These are phyloP conservation scores for Drechslera avenae DNA, from an alignment of 2,329 filamentous ascomycete genomes.

Conservation along the genomic window DNA sequence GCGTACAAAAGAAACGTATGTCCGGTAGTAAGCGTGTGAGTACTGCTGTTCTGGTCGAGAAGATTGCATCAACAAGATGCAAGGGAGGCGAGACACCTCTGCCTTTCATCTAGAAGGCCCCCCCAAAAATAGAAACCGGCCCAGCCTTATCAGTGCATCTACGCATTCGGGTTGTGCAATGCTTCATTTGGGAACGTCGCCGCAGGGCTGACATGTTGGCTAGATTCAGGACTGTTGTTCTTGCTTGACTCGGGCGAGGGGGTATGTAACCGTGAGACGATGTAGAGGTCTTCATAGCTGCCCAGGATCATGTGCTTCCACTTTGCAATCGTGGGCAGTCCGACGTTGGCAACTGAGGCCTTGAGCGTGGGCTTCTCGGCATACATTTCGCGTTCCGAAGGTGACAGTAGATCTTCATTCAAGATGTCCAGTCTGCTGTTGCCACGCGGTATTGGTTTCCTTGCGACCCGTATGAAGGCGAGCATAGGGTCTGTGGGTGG, in stretches of 20 bases:
- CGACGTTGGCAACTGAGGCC: slow-evolving; percentile 54
- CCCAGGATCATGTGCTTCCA: slow-evolving; percentile 54
- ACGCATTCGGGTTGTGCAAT: slow-evolving; percentile 24
- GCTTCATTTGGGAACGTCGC: slow-evolving; percentile 41
- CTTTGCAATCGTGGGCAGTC: slow-evolving; percentile 52
- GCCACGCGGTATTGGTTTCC: slow-evolving; percentile 53
- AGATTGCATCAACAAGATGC: background rate
- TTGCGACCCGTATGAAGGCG: slow-evolving; percentile 52
- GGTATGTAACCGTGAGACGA: slow-evolving; percentile 51
- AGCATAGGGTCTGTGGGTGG: slow-evolving; percentile 47
- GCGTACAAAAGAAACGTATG: slow-evolving; percentile 15
- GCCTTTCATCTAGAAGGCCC: background rate
- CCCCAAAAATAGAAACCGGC: background rate
- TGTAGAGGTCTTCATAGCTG: slow-evolving; percentile 56
- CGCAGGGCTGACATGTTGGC: slow-evolving; percentile 45
- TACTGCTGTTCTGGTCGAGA: background rate
- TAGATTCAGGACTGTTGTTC: slow-evolving; percentile 46
- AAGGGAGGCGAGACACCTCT: background rate
- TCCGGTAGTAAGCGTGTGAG: background rate
- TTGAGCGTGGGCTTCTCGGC: slow-evolving; percentile 54
- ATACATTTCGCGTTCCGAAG: slow-evolving; percentile 45
- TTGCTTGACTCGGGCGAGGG: slow-evolving; percentile 44
- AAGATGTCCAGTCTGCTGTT: slow-evolving; percentile 54
- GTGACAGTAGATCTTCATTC: slow-evolving; percentile 51
- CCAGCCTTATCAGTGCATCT: background rate